Percentiles rank a stretch among this genome's conserved stretches.
phyloP scores from a whole-genome alignment of 805 yeast species.

The Yamadazyma sp. region DNA sequence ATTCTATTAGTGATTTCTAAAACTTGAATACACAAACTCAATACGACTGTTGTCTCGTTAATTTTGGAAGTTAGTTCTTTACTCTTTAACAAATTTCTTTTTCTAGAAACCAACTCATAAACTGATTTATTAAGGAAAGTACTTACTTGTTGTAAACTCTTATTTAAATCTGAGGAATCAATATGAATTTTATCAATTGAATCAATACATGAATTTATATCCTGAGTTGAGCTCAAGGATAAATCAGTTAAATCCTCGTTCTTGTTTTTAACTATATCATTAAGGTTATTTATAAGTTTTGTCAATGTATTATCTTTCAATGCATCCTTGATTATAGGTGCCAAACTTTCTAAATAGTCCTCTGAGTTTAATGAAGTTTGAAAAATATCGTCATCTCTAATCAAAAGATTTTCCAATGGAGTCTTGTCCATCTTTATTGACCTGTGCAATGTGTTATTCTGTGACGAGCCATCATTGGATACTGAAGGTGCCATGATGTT shows the following conservation, averaged over 20 bases:
- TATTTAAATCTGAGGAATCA: slow-evolving; percentile 53
- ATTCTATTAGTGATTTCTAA: slow-evolving; percentile 83
- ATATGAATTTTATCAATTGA: slow-evolving; percentile 60
- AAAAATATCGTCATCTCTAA: slow-evolving; percentile 41
- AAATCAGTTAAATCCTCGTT: slow-evolving; percentile 61
- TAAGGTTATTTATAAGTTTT: slow-evolving; percentile 53
- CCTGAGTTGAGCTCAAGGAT: slow-evolving; percentile 59
- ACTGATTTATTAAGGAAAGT: slow-evolving; percentile 63
- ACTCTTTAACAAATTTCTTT: slow-evolving; percentile 54
- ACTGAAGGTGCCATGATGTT: slow-evolving; percentile 10
- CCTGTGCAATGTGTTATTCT: neutral
- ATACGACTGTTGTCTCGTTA: slow-evolving; percentile 64
- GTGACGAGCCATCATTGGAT: neutral
- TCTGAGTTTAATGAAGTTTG: slow-evolving; percentile 52
- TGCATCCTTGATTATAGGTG: slow-evolving; percentile 69
- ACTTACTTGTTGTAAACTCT: slow-evolving; percentile 56
- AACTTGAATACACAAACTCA: slow-evolving; percentile 73
- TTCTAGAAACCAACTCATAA: slow-evolving; percentile 56
- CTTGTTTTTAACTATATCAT: slow-evolving; percentile 53
- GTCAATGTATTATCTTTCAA: slow-evolving; percentile 52
- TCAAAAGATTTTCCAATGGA: slow-evolving; percentile 35
- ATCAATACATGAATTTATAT: slow-evolving; percentile 56
- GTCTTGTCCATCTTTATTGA: slow-evolving; percentile 18
- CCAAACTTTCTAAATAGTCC: slow-evolving; percentile 75
- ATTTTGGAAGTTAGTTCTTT: slow-evolving; percentile 67